These are phyloP conservation scores for Dissophora globulifera DNA, from an alignment of 192 early-diverging fungal species.

Conservation along the genomic window DNA sequence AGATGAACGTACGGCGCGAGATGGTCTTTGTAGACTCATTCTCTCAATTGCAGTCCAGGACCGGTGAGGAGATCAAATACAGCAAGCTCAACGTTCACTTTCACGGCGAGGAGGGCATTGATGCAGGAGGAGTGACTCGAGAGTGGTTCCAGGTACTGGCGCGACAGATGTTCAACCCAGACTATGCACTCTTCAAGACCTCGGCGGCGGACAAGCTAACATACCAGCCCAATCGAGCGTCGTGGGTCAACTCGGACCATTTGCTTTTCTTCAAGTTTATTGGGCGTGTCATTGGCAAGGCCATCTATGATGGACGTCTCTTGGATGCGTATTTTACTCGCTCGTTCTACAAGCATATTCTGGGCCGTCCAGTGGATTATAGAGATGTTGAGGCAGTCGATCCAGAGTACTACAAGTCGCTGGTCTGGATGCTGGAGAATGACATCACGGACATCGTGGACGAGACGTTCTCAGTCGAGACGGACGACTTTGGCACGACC, in stretches of 20 bases:
- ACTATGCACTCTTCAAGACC: slow-evolving; percentile 97
- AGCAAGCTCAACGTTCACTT: slow-evolving; percentile 94
- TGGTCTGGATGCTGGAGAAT: slow-evolving; percentile 98
- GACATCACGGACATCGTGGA: slow-evolving; percentile 96
- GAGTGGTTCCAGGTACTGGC: slow-evolving; percentile 99
- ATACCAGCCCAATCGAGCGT: slow-evolving; percentile 97
- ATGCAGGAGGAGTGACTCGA: slow-evolving; percentile 96
- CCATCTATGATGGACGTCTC: slow-evolving; percentile 96
- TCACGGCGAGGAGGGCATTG: slow-evolving; percentile 96
- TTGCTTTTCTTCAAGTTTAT: slow-evolving; percentile 97
- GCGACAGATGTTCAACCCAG: slow-evolving; percentile 97
- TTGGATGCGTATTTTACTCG: slow-evolving; percentile 98
- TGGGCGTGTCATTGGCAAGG: slow-evolving; percentile 98
- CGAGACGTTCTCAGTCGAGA: slow-evolving; percentile 93
- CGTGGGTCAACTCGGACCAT: slow-evolving; percentile 93
- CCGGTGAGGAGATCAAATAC: slow-evolving; percentile 93
- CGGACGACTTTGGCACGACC: slow-evolving; percentile 91
- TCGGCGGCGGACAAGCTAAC: slow-evolving; percentile 96
- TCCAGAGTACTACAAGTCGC: slow-evolving; percentile 94
- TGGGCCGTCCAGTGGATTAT: slow-evolving; percentile 92
- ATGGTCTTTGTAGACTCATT: slow-evolving; percentile 98
- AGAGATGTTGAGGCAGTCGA: slow-evolving; percentile 98
- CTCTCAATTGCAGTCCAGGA: slow-evolving; percentile 89
- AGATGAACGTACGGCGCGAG: slow-evolving; percentile 91
- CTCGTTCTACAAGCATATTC: slow-evolving; percentile 98